A percentile compares a stretch with the other conserved stretches of the same genome.
Evolutionary conservation across 1,284 basidiomycete genomes (phyloP).

Genomic region (Ganoderma sp.): DNA sequence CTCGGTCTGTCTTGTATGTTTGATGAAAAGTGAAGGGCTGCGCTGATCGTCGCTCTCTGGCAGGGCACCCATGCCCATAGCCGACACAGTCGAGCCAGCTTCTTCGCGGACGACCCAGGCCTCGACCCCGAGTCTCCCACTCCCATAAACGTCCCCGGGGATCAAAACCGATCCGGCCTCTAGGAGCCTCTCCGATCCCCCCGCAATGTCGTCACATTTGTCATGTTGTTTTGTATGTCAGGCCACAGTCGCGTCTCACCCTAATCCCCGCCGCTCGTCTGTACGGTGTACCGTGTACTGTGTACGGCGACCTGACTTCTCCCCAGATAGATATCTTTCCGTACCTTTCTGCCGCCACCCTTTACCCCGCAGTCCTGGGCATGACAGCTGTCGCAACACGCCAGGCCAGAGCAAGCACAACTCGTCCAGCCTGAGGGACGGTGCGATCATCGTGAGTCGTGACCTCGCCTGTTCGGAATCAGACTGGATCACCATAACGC

Average conservation of each 20-base stretch:
- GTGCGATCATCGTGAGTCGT: constrained; percentile 7
- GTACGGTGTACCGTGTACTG: neutral
- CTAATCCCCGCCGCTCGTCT: neutral
- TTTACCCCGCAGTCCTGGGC: neutral
- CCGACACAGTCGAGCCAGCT: neutral
- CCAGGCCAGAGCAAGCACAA: too few relatives aligned
- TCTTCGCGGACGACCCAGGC: neutral
- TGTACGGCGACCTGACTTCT: neutral
- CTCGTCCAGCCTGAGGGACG: neutral
- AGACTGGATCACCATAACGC: constrained; percentile 4
- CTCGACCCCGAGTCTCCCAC: neutral
- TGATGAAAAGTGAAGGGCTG: neutral
- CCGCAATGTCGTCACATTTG: constrained; percentile 4
- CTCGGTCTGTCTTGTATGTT: neutral
- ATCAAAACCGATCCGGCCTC: constrained; percentile 1
- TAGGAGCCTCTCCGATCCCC: neutral
- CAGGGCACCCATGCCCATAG: neutral
- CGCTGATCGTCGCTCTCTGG: neutral
- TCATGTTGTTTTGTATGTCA: neutral
- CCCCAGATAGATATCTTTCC: neutral
- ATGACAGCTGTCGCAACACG: neutral
- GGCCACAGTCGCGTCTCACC: neutral
- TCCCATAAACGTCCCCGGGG: neutral
- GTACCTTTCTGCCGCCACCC: neutral
- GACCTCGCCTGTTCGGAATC: neutral